phyloP scores from a whole-genome alignment of 2,329 filamentous ascomycete genomes.

The Monilinia fructigena region DNA sequence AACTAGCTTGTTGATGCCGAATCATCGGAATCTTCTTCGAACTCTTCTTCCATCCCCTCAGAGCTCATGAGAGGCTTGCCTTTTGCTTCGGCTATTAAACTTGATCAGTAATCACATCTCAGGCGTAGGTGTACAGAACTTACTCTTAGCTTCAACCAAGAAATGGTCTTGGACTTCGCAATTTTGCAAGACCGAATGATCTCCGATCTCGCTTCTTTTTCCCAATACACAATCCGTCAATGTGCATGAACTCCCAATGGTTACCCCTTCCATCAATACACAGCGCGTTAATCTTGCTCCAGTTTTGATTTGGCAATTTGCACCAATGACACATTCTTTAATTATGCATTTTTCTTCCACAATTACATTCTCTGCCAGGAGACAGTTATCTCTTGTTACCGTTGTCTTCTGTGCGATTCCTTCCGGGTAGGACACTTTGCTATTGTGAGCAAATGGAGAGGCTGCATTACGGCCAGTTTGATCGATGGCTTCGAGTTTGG shows the following conservation, averaged over 20 bases:
- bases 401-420: conserved; percentile 78
- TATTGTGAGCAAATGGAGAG: conserved; percentile 73
- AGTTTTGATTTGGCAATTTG: conserved; percentile 80
- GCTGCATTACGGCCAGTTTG: conserved; percentile 56
- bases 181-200: conserved; percentile 74
- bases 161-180: conserved; percentile 92
- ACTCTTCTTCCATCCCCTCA: conserved; percentile 62
- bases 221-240: conserved; percentile 87
- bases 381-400: conserved; percentile 69
- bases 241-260: conserved; percentile 79
- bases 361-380: conserved; percentile 85
- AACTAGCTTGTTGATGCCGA: background rate
- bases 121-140: conserved; percentile 40
- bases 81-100: conserved; percentile 59
- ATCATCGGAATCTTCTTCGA: conserved; percentile 43
- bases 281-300: conserved; percentile 87
- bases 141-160: conserved; percentile 75
- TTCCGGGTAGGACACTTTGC: conserved; percentile 80
- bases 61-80: conserved; percentile 67
- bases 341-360: conserved; percentile 88
- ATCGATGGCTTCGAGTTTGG: conserved; percentile 73
- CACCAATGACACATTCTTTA: conserved; percentile 86
- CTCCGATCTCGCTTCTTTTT: conserved; percentile 77
- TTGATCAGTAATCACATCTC: conserved; percentile 9
- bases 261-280: conserved; percentile 87